Conservation (phyloP, 495 filamentous ascomycete species). For the Aspergillus bridgeri region DNA sequence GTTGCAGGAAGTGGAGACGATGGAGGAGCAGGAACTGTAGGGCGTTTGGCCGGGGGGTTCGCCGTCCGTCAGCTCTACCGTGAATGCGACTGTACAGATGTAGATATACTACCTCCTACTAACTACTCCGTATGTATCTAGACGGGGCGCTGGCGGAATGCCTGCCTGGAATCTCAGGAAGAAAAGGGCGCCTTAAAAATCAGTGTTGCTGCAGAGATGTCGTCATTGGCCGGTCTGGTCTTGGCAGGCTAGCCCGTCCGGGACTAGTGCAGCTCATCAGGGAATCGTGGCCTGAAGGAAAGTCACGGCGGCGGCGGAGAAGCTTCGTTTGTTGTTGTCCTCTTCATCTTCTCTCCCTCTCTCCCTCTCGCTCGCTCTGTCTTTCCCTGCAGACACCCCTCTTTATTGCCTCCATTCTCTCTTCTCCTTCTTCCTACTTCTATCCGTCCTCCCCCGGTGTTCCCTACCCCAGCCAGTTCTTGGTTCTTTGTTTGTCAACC, state of each 20-base stretch:
- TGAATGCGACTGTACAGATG: too few relatives aligned
- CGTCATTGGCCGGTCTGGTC: not conserved
- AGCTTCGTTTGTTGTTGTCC: conserved; percentile 7
- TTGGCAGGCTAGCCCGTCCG: conserved; percentile 13
- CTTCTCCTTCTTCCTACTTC: not conserved
- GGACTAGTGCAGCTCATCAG: conserved; percentile 37
- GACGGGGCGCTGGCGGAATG: not conserved
- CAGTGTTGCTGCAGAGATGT: not conserved
- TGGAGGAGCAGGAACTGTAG: not conserved
- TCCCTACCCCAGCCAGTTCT: not conserved
- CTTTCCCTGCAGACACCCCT: not conserved
- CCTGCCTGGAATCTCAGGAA: not conserved
- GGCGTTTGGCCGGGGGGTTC: too few relatives aligned
- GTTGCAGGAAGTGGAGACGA: not conserved
- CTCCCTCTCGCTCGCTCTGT: conserved; percentile 6
- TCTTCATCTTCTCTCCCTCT: conserved; percentile 5
- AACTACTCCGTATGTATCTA: too few relatives aligned
- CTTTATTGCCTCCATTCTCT: not conserved
- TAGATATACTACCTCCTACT: too few relatives aligned
- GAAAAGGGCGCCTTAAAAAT: not conserved
- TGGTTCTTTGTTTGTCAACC: not conserved
- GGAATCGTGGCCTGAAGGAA: conserved; percentile 43
- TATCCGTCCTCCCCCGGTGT: not conserved
- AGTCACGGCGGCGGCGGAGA: conserved; percentile 14
- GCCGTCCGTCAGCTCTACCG: too few relatives aligned